These are phyloP conservation scores for Alopecurus myosuroides DNA, from an alignment of 176 grass and related monocot genomes.

Conservation along the genomic window DNA sequence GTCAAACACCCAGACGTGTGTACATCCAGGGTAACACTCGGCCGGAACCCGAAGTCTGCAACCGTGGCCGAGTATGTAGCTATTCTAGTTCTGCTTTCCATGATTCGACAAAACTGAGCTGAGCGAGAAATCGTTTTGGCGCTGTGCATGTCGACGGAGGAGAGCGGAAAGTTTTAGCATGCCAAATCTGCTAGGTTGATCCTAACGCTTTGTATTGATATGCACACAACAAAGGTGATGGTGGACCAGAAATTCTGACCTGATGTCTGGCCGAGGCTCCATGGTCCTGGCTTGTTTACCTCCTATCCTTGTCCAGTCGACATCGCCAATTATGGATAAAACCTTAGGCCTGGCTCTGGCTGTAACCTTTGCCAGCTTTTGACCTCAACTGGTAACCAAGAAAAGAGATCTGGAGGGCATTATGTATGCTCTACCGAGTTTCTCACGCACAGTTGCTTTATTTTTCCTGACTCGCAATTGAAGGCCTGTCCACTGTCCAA, in stretches of 20 bases:
- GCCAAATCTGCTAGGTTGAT: background rate
- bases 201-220: slow-evolving; percentile 5
- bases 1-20: background rate
- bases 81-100: background rate
- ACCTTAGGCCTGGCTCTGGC: background rate
- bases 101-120: background rate
- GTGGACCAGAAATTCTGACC: background rate
- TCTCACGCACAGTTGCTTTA: background rate
- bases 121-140: background rate
- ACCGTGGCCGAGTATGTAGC: background rate
- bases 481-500: background rate
- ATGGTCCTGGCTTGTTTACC: slow-evolving; percentile 20
- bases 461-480: background rate
- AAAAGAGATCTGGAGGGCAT: background rate
- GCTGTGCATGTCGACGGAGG: background rate
- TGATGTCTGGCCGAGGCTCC: background rate
- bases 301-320: background rate
- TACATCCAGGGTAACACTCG: background rate
- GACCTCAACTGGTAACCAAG: background rate
- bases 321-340: background rate
- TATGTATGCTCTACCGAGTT: background rate
- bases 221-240: background rate
- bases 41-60: background rate
- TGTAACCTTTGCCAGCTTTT: background rate
- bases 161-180: background rate